A percentile compares a stretch with the other conserved stretches of the same genome.
Evolutionary conservation across 2,329 filamentous ascomycete species (phyloP).

Genomic region (Verticillium isaacii): DNA sequence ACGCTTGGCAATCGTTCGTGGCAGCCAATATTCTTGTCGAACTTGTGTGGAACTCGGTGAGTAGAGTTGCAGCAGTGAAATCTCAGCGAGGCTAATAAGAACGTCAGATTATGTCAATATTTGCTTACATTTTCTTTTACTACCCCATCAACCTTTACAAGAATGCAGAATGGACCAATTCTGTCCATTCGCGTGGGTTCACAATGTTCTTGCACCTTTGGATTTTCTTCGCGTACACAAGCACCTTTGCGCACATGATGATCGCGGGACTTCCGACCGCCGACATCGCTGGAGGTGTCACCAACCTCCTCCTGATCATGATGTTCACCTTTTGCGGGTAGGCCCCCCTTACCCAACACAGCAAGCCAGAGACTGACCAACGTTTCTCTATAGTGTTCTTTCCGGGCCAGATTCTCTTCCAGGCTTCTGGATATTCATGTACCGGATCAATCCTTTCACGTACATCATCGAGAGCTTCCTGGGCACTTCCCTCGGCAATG

Average conservation of each 20-base stretch:
- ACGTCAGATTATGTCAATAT: slow-evolving; percentile 40
- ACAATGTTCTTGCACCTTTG: slow-evolving; percentile 61
- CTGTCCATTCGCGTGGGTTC: slow-evolving; percentile 42
- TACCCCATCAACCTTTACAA: slow-evolving; percentile 61
- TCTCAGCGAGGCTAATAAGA: too few species aligned
- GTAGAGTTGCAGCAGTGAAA: slow-evolving; percentile 20
- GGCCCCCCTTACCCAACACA: background rate
- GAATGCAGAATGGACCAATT: slow-evolving; percentile 49
- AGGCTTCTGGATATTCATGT: slow-evolving; percentile 57
- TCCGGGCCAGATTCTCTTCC: slow-evolving; percentile 32
- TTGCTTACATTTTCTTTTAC: slow-evolving; percentile 64
- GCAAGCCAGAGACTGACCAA: background rate
- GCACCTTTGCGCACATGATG: slow-evolving; percentile 61
- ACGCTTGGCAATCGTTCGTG: slow-evolving; percentile 66
- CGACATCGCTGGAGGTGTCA: slow-evolving; percentile 60
- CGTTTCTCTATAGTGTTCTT: slow-evolving; percentile 22
- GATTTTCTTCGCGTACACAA: slow-evolving; percentile 61
- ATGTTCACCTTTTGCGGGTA: slow-evolving; percentile 53
- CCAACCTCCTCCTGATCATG: slow-evolving; percentile 60
- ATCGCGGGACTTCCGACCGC: slow-evolving; percentile 59
- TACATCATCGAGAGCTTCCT: slow-evolving; percentile 67
- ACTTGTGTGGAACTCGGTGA: slow-evolving; percentile 61
- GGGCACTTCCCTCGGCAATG: slow-evolving; percentile 58
- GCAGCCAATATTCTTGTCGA: slow-evolving; percentile 58
- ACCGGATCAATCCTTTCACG: slow-evolving; percentile 56